Evolutionary conservation across 495 filamentous ascomycete genomes (phyloP), one percentile per base, ranked within the genome.

Genomic region (Talaromyces thailandensis): DNA sequence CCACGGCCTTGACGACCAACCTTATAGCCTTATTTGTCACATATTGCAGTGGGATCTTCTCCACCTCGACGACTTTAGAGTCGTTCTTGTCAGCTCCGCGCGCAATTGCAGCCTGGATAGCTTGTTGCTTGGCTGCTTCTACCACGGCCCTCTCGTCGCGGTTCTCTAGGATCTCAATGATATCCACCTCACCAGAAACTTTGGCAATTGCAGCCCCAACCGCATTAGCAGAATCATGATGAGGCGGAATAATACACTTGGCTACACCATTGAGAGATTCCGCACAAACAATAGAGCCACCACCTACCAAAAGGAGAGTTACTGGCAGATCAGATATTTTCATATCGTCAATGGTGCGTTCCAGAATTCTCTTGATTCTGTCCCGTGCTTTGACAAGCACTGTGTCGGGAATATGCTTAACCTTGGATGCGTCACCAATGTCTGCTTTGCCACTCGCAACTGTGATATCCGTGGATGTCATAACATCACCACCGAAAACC

Each of bases 171-270:
- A 71, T 73, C 64, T 75, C 69, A 50, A 82, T 74, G 21, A 76
- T 70, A 64, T 82, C 79, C 16, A 80, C 70, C 8, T 74, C 76
- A 3, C 76, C 81, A 25, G 75, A 77, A 25, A 84, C 79, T 60
- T 79, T 76, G 14, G 79, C 63, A 64, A 77, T 81, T 0, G 82
- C 82, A 16, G 82, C 81, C 11, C 82, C 82, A 25, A 85, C 79
- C 4, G 82, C 81, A 66, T 85, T 85, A 4, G 81, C 82, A 7
- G 80, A 76, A 35, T 73, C 75, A 70, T 75, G 58, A 73, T 75
- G 58, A 23, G 67, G 65, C 6, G 68, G 66, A 24, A 64, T 65
- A 11, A 69, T 62, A 43, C 58, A 65, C 51, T 69, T 58, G 16
- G 61, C 60, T 11, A 69, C 65, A 9, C 63, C 65, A 18, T 67